Evolutionary conservation across 148 eudicot genomes (phyloP).

Genomic region (Talinum fruticosum): DNA sequence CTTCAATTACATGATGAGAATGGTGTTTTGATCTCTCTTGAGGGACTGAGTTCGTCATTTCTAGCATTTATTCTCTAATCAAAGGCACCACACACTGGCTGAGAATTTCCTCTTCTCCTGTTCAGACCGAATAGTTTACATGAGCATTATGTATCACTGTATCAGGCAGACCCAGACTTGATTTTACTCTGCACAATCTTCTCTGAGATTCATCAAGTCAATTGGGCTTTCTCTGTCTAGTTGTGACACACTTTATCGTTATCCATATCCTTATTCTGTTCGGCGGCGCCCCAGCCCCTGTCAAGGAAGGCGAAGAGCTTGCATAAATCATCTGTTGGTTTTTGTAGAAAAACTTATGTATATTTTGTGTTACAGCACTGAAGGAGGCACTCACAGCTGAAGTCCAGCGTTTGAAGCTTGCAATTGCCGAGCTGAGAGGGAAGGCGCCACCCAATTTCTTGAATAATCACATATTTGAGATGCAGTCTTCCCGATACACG

Average conservation of each 20-base stretch:
- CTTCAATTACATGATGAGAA: not conserved
- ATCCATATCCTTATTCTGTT: not conserved
- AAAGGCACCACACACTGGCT: no score
- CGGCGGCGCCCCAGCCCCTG: not conserved
- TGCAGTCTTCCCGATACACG: constrained; percentile 18
- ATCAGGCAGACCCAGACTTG: no score
- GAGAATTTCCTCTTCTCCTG: no score
- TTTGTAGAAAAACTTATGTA: not conserved
- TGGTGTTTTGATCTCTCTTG: not conserved
- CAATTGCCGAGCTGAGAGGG: constrained; percentile 16
- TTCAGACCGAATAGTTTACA: no score
- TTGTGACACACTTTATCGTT: not conserved
- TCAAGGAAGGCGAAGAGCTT: not conserved
- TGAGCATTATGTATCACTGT: no score
- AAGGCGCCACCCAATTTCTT: constrained; percentile 8
- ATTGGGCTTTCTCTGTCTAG: not conserved
- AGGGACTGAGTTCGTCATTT: not conserved
- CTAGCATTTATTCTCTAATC: not conserved
- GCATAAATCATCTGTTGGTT: not conserved
- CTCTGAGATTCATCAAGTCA: no score
- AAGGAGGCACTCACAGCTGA: constrained; percentile 41
- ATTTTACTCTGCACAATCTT: no score
- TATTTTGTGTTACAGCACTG: constrained; percentile 32
- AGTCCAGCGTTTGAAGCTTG: constrained; percentile 39
- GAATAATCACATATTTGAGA: constrained; percentile 15